These are phyloP conservation scores for Stagonosporopsis rhizophila DNA, from an alignment of 2,329 filamentous ascomycete genomes.

Conservation along the genomic window DNA sequence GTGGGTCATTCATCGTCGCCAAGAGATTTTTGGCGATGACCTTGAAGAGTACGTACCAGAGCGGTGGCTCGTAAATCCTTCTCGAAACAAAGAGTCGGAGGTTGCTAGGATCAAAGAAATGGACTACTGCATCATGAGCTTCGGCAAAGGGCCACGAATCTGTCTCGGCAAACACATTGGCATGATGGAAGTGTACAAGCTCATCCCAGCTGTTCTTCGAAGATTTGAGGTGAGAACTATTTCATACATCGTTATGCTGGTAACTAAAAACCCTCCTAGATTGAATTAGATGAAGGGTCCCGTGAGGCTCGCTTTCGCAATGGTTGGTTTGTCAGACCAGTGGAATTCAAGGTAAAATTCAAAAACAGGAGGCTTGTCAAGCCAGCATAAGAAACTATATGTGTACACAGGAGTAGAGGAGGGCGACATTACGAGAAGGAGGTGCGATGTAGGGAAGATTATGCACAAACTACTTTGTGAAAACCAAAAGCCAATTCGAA, in stretches of 20 bases:
- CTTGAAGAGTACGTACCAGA: not conserved
- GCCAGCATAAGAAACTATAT: constrained; percentile 30
- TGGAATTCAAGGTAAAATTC: constrained; percentile 21
- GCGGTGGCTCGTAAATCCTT: not conserved
- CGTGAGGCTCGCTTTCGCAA: not conserved
- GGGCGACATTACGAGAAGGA: no score
- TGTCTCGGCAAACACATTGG: constrained; percentile 1
- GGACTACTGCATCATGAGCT: constrained; percentile 1
- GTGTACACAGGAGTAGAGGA: no score
- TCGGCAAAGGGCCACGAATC: not conserved
- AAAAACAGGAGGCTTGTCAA: constrained; percentile 36
- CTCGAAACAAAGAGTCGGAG: not conserved
- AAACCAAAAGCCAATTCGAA: no score
- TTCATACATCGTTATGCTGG: no score
- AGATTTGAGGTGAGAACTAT: not conserved
- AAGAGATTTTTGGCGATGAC: not conserved
- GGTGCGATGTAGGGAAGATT: no score
- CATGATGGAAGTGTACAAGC: not conserved
- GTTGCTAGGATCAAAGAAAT: not conserved
- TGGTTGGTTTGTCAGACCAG: not conserved
- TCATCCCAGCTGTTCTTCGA: not conserved
- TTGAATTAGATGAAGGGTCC: not conserved
- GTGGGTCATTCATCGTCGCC: not conserved
- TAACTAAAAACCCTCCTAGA: not conserved
- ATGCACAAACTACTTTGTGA: no score